phyloP scores from a whole-genome alignment of 441 rosid species.

The Pelargonium cotyledonis region DNA sequence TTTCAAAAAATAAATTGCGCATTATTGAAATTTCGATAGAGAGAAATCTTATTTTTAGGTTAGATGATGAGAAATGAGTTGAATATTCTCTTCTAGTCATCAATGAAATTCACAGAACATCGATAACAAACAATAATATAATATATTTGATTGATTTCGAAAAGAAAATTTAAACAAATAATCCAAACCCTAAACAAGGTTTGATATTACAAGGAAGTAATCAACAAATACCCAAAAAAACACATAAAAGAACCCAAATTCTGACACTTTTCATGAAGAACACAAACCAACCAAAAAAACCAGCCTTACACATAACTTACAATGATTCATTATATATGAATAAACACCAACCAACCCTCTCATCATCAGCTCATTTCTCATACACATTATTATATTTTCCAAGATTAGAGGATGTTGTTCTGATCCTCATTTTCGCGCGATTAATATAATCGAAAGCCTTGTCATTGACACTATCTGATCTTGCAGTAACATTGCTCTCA shows the following conservation, averaged over 20 bases:
- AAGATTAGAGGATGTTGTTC: constrained; percentile 2
- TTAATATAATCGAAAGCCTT: background rate
- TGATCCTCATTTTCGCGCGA: constrained; percentile 1
- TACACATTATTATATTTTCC: background rate
- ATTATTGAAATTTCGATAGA: no score
- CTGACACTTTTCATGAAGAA: background rate
- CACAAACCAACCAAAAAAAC: background rate
- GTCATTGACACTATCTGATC: constrained; percentile 2
- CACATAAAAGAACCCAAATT: background rate
- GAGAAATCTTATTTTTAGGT: no score
- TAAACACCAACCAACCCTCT: background rate
- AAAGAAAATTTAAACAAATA: no score
- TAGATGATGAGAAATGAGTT: no score
- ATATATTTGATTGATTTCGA: no score
- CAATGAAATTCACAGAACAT: no score
- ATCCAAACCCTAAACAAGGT: background rate
- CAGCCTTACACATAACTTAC: background rate
- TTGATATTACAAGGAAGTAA: background rate
- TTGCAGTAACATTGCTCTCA: background rate
- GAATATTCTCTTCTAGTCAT: no score
- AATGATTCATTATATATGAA: background rate
- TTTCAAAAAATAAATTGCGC: no score
- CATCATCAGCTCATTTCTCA: no score
- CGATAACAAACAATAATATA: no score
- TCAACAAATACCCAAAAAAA: background rate